These are phyloP conservation scores for Aschersonia sp. DNA, from an alignment of 2,329 filamentous ascomycete species.

Conservation along the genomic window DNA sequence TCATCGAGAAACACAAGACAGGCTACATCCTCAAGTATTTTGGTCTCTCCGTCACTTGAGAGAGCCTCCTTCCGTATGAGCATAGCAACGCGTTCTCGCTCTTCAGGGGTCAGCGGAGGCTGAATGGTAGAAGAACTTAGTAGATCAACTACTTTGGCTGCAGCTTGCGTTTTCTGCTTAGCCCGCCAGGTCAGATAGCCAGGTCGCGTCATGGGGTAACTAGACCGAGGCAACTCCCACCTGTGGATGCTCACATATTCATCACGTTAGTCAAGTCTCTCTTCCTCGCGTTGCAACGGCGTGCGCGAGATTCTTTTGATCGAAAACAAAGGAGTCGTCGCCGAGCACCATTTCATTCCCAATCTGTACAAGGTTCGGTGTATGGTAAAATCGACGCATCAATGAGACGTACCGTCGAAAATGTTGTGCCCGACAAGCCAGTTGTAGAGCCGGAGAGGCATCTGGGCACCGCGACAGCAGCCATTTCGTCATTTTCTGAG, in stretches of 20 bases:
- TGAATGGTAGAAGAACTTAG: conserved; percentile 21
- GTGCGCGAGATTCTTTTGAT: too few relatives aligned
- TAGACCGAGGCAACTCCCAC: conserved; percentile 66
- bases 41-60: conserved; percentile 43
- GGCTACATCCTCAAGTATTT: conserved; percentile 71
- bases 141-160: conserved; percentile 38
- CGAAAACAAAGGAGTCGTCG: background rate
- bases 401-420: conserved; percentile 43
- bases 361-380: too few relatives aligned
- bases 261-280: too few relatives aligned
- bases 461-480: conserved; percentile 43
- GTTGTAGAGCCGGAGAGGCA: conserved; percentile 51
- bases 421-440: conserved; percentile 75
- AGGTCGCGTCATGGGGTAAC: conserved; percentile 57
- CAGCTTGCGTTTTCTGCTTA: conserved; percentile 54
- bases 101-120: conserved; percentile 26
- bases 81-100: conserved; percentile 48
- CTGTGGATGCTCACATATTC: conserved; percentile 12
- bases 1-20: conserved; percentile 81
- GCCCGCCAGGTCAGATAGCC: conserved; percentile 75
- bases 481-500: conserved; percentile 63
- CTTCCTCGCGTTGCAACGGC: too few relatives aligned
- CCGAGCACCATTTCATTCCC: too few relatives aligned
- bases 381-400: background rate
- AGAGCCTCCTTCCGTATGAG: conserved; percentile 69